phyloP scores from a whole-genome alignment of 441 rosid species.

The Cnidoscolus chayamansa region DNA sequence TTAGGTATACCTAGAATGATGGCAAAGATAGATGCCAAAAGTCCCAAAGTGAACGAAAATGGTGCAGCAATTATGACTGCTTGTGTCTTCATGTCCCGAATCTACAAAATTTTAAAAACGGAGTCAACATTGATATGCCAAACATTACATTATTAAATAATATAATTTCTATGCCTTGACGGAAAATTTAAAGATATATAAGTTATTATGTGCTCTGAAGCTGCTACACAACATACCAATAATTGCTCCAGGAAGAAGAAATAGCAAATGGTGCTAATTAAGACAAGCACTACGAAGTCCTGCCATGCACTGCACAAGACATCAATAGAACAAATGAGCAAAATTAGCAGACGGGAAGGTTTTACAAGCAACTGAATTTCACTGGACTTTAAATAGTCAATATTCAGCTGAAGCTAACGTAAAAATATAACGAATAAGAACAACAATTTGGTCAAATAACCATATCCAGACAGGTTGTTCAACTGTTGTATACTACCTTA shows the following conservation, averaged over 20 bases:
- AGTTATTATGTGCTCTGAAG: neutral
- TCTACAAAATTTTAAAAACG: slow-evolving; percentile 39
- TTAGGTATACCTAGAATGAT: slow-evolving; percentile 53
- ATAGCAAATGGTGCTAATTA: slow-evolving; percentile 88
- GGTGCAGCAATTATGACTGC: slow-evolving; percentile 82
- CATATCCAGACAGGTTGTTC: slow-evolving; percentile 6
- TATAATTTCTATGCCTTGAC: too few relatives aligned
- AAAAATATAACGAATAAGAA: neutral
- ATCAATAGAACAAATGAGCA: slow-evolving; percentile 13
- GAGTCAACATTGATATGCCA: slow-evolving; percentile 30
- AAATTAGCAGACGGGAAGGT: slow-evolving; percentile 13
- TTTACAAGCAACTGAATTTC: slow-evolving; percentile 10
- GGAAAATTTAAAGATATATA: neutral
- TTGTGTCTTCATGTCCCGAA: slow-evolving; percentile 53
- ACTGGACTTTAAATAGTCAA: neutral
- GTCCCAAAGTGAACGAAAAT: slow-evolving; percentile 66
- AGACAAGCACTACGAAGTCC: slow-evolving; percentile 86
- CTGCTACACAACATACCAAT: slow-evolving; percentile 55
- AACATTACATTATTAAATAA: slow-evolving; percentile 27
- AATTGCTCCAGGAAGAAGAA: slow-evolving; percentile 98
- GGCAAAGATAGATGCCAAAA: slow-evolving; percentile 77
- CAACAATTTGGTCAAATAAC: neutral
- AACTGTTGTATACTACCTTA: slow-evolving; percentile 41
- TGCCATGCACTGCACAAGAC: slow-evolving; percentile 85
- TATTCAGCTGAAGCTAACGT: neutral